Conservation (phyloP, 2,329 filamentous ascomycete genomes). For the Dactylellina leptospora region DNA sequence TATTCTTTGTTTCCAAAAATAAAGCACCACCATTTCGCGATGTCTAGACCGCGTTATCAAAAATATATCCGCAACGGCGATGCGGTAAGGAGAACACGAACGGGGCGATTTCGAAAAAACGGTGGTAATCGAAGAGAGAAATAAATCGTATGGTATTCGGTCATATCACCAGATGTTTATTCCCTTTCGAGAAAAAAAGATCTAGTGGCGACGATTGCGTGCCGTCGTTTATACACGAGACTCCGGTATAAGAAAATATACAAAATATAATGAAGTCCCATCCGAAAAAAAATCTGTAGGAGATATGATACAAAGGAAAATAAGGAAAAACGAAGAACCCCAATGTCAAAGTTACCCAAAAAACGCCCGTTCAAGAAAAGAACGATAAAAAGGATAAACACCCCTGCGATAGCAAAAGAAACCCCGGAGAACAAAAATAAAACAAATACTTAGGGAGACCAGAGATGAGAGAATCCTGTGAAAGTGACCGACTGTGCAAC, state of each 20-base stretch:
- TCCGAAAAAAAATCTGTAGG: slow-evolving; percentile 13
- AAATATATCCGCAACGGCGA: too few relatives aligned
- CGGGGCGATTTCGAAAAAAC: too few relatives aligned
- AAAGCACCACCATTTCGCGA: too few relatives aligned
- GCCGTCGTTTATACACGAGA: slow-evolving; percentile 33
- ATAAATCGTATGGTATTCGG: too few relatives aligned
- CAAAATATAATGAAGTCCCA: too few relatives aligned
- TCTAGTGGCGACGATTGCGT: background rate
- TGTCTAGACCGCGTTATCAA: too few relatives aligned
- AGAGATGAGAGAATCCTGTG: background rate
- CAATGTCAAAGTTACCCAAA: slow-evolving; percentile 11
- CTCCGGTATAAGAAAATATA: slow-evolving; percentile 18
- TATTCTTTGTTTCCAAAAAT: too few relatives aligned
- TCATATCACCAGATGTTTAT: too few relatives aligned
- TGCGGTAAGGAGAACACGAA: too few relatives aligned
- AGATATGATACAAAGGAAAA: slow-evolving; percentile 31
- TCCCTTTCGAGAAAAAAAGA: slow-evolving; percentile 33
- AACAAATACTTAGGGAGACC: background rate
- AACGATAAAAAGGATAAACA: slow-evolving; percentile 4
- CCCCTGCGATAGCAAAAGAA: background rate
- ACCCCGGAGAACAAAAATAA: slow-evolving; percentile 1
- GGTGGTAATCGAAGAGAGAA: too few relatives aligned
- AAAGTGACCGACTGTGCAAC: slow-evolving; percentile 12
- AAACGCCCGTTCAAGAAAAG: slow-evolving; percentile 21
- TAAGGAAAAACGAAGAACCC: background rate